A percentile compares a stretch with the other conserved stretches of the same genome.
These are phyloP conservation scores for Paspalum vaginatum DNA, from an alignment of 176 grass and related monocot species.

Conservation along the genomic window DNA sequence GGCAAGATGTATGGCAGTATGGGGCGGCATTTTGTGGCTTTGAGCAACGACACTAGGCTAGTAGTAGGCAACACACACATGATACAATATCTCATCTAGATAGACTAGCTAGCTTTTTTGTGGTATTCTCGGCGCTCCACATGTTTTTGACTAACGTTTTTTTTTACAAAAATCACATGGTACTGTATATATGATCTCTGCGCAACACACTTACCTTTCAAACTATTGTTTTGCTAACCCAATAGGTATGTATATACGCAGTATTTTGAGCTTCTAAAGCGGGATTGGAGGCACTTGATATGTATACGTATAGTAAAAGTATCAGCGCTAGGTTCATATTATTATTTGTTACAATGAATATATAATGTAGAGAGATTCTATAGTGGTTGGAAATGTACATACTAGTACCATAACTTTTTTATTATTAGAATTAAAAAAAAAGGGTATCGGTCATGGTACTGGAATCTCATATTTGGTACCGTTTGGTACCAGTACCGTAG, in stretches of 20 bases:
- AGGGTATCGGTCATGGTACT: no score
- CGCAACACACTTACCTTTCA: background rate
- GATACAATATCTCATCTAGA: conserved; percentile 13
- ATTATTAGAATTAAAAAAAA: no score
- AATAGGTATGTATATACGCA: background rate
- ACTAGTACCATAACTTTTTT: no score
- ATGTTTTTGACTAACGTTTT: background rate
- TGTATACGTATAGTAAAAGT: background rate
- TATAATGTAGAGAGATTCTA: no score
- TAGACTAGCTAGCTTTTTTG: background rate
- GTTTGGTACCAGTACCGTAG: no score
- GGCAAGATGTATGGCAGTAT: background rate
- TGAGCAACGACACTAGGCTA: background rate
- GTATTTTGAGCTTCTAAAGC: background rate
- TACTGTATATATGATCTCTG: background rate
- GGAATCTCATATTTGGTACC: no score
- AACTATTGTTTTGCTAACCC: background rate
- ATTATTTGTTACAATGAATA: no score
- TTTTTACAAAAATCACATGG: background rate
- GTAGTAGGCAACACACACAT: background rate
- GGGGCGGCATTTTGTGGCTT: conserved; percentile 15
- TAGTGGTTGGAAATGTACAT: no score
- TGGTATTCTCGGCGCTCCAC: conserved; percentile 16
- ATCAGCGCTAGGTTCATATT: no score
- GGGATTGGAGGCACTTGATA: background rate